Evolutionary conservation across 495 filamentous ascomycete species (phyloP), one percentile per base, ranked within the genome.

Genomic region (Neurospora intermedia): DNA sequence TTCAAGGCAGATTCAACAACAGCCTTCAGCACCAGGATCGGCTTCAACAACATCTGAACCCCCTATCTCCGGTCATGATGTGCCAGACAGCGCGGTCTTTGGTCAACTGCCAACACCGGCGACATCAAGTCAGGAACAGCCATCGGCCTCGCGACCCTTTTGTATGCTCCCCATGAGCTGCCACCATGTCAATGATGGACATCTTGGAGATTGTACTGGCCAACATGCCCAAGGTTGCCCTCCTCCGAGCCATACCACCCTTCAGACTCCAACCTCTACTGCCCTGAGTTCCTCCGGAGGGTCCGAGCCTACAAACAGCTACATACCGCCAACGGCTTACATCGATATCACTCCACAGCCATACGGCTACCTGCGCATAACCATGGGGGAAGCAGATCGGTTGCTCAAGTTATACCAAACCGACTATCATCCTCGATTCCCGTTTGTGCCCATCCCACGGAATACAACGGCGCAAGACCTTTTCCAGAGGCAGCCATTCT

Each of bases 371-470:
- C 69, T 80, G 43, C 43, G 43, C 18, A 43, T 80, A 10, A 66
- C 74, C 10, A 40, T 73, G 31, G 15, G 72, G 11, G 75, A 80
- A 40, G 77, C 74, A 9, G 70, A 75, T 3, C 41, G 43, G 0
- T 59, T 69, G 23, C 54, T 78, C 8, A 39, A 76, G 18, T n/a
- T 75, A 15, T 81, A 80, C 45, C 73, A 77, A 11, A 41, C 72
- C 3, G 69, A 73, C 7, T 76, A 73, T 27, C 71, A 71, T n/a
- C 75, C 78, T 16, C 48, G 71, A 35, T 80, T 75, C 42, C 79
- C 79, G 2, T 81, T 81, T 54, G 77, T 80, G 20, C 73, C 75
- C 5, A 59, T 81, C 8, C 35, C 66, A 10, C 38, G 39, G 3
- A 31, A 72, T 15, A 69, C 72, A 5, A 69, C 76, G 8, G 75